Conservation (phyloP, 228 moss, liverwort and hornwort species). For the Sphagnum fallax region DNA sequence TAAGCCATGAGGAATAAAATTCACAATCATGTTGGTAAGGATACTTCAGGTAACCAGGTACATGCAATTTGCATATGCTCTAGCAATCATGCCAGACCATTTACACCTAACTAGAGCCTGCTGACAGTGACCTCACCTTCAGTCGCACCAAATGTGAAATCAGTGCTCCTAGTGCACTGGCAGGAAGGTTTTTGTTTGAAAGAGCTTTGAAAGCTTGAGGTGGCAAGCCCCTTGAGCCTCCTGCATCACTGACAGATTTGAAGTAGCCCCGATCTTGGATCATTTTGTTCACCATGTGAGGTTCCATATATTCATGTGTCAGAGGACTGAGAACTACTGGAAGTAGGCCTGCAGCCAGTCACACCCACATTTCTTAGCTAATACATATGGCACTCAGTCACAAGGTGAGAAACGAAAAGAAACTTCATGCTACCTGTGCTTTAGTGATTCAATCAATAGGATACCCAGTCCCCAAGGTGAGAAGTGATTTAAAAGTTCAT, state of each 20-base stretch:
- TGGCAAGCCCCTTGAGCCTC: slow-evolving; percentile 36
- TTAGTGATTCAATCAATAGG: too few species aligned
- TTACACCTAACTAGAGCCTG: too few species aligned
- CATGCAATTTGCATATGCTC: not conserved
- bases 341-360: slow-evolving; percentile 36
- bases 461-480: too few species aligned
- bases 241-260: slow-evolving; percentile 19
- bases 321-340: slow-evolving; percentile 70
- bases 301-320: slow-evolving; percentile 63
- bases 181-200: slow-evolving; percentile 47
- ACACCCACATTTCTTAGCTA: not conserved
- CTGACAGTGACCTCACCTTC: slow-evolving; percentile 34
- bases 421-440: too few species aligned
- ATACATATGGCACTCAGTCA: not conserved
- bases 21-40: not conserved
- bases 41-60: not conserved
- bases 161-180: slow-evolving; percentile 78
- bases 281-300: slow-evolving; percentile 40
- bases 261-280: slow-evolving; percentile 59
- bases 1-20: not conserved
- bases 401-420: too few species aligned
- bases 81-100: not conserved
- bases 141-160: slow-evolving; percentile 69
- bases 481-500: not conserved
- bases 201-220: slow-evolving; percentile 43